Conservation (phyloP, 1,284 basidiomycete genomes). For the Tilletiaria anomala region DNA sequence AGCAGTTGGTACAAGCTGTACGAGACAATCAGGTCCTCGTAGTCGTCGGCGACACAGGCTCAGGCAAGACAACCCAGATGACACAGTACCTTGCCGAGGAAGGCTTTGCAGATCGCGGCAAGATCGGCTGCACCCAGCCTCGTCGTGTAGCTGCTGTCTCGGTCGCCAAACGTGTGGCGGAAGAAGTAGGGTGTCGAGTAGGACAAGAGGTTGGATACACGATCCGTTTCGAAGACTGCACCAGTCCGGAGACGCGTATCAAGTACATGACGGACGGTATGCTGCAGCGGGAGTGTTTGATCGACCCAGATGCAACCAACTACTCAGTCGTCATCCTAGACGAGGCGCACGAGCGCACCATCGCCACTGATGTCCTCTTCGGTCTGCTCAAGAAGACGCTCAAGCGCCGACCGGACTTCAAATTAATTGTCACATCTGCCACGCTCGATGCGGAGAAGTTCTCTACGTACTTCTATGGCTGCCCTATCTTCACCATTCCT, state of each 20-base stretch:
- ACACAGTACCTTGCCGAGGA: slow-evolving; percentile 81
- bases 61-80: slow-evolving; percentile 80
- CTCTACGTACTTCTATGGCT: slow-evolving; percentile 94
- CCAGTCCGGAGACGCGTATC: slow-evolving; percentile 90
- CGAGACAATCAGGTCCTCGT: slow-evolving; percentile 83
- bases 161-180: slow-evolving; percentile 95
- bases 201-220: slow-evolving; percentile 96
- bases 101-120: slow-evolving; percentile 69
- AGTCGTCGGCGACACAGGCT: slow-evolving; percentile 88
- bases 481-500: slow-evolving; percentile 99
- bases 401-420: slow-evolving; percentile 82
- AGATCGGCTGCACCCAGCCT: slow-evolving; percentile 92
- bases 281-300: slow-evolving; percentile 87
- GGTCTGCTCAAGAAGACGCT: slow-evolving; percentile 92
- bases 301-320: slow-evolving; percentile 78
- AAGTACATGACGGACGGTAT: slow-evolving; percentile 99
- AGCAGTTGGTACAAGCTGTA: slow-evolving; percentile 78
- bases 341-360: slow-evolving; percentile 95
- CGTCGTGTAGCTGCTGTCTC: slow-evolving; percentile 97
- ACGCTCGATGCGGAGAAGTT: slow-evolving; percentile 99
- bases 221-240: slow-evolving; percentile 98
- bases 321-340: slow-evolving; percentile 98
- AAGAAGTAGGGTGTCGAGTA: slow-evolving; percentile 90
- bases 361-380: slow-evolving; percentile 92
- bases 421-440: slow-evolving; percentile 93